phyloP scores from a whole-genome alignment of 2,329 filamentous ascomycete genomes.

The Calonectria pteridis region DNA sequence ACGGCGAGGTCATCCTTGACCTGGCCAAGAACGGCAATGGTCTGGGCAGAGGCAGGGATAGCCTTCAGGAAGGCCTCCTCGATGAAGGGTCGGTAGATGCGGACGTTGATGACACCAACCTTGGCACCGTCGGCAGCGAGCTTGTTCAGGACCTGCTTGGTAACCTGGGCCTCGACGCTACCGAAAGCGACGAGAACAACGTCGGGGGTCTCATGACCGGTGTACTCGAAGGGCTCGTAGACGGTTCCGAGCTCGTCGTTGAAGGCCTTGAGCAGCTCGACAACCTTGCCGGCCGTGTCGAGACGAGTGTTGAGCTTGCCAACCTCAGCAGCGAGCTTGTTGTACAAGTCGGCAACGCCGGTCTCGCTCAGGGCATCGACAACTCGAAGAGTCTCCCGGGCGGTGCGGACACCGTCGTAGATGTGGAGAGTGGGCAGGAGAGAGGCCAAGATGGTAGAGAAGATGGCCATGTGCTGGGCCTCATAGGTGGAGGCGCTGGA shows the following conservation, averaged over 20 bases:
- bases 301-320: constrained; percentile 76
- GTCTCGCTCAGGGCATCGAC: constrained; percentile 83
- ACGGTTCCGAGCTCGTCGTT: constrained; percentile 94
- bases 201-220: constrained; percentile 83
- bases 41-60: constrained; percentile 80
- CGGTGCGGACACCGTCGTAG: constrained; percentile 88
- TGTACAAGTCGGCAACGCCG: constrained; percentile 77
- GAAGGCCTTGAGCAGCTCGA: constrained; percentile 78
- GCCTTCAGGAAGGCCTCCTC: constrained; percentile 92
- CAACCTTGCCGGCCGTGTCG: constrained; percentile 78
- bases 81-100: constrained; percentile 93
- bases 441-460: constrained; percentile 83
- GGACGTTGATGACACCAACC: constrained; percentile 90
- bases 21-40: constrained; percentile 89
- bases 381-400: constrained; percentile 84
- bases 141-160: constrained; percentile 81
- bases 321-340: constrained; percentile 72
- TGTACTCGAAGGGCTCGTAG: constrained; percentile 94
- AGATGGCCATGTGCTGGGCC: constrained; percentile 94
- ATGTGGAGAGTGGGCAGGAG: constrained; percentile 87
- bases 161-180: constrained; percentile 88
- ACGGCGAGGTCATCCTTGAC: constrained; percentile 81
- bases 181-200: constrained; percentile 93
- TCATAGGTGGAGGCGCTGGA: constrained; percentile 90
- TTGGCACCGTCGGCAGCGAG: constrained; percentile 80